These are phyloP conservation scores for Mimosa pudica DNA, from an alignment of 306 rosid species.

Conservation along the genomic window DNA sequence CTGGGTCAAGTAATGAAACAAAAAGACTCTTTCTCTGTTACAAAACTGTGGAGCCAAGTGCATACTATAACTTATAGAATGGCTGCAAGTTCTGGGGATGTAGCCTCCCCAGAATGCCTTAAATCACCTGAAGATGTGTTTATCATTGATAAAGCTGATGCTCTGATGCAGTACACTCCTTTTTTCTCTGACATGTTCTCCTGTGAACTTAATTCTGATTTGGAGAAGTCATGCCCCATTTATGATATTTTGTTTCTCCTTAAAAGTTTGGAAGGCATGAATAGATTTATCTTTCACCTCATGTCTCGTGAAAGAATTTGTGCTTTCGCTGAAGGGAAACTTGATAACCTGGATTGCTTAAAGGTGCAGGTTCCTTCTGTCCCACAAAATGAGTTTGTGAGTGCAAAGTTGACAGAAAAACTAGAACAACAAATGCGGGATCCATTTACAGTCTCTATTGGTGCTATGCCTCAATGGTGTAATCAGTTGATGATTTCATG, in stretches of 20 bases:
- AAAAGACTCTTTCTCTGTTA: conserved; percentile 51
- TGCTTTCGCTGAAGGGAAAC: conserved; percentile 83
- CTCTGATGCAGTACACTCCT: conserved; percentile 55
- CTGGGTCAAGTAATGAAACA: conserved; percentile 66
- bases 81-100: conserved; percentile 43
- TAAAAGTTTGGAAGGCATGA: conserved; percentile 79
- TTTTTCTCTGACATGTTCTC: conserved; percentile 64
- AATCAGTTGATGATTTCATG: conserved; percentile 74
- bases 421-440: conserved; percentile 97
- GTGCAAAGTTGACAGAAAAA: conserved; percentile 86
- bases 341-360: conserved; percentile 64
- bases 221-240: conserved; percentile 73
- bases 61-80: conserved; percentile 71
- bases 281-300: conserved; percentile 66
- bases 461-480: conserved; percentile 94
- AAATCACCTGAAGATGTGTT: conserved; percentile 40
- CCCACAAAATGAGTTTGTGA: conserved; percentile 82
- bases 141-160: conserved; percentile 42
- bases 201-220: conserved; percentile 72
- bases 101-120: conserved; percentile 38
- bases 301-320: conserved; percentile 79
- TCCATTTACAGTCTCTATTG: conserved; percentile 64
- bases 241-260: conserved; percentile 72
- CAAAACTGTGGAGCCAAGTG: conserved; percentile 74
- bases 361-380: conserved; percentile 57